Evolutionary conservation across 2,329 filamentous ascomycete species (phyloP), one percentile per base, ranked within the genome.

Genomic region (Neonectria sp.): DNA sequence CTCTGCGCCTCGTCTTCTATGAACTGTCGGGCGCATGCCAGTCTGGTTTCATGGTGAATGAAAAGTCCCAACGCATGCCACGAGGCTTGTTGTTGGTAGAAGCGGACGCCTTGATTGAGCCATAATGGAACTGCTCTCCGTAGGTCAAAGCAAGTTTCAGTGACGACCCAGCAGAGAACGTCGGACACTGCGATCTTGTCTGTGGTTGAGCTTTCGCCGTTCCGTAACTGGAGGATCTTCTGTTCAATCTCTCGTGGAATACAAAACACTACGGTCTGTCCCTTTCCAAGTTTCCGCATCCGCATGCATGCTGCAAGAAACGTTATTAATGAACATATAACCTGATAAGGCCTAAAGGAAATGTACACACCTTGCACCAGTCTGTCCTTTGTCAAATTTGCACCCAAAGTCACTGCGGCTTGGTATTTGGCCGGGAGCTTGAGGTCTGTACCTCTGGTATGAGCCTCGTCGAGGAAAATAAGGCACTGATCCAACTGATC

Each of bases 391-490:
- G 89, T 91, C 1, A 94, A 70, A 4, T 83, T 81, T 0, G 89
- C 83, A 0, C 92, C 92, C 0, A 95, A 76, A 0, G 91, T 94
- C 0, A 95, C 89, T 0, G 89, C 89, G 0, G 91, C 93, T 0
- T 88, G 82, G 69, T 90, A 91, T 15, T 85, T 4, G 0, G 63
- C 62, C 0, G 91, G 92, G 0, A 94, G 78, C 37, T 86, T 87
- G 0, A 95, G 74, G 68, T 95, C 92, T 0, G 87, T 93, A 0
- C 93, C 92, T 67, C 92, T 79, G 0, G 92, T 93, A 67, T 95
- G 92, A 0, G 87, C 86, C 63, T 95, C 89, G 56, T 95, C 92
- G 0, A 95, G 82, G 60, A 90, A 95, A 0, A 94, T 83, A 0
- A 93, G 76, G 63, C 92, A 95, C 0, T 70, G 71, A 6, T 89